These are phyloP conservation scores for Astrothelium macrocarpum DNA, from an alignment of 495 filamentous ascomycete genomes.

Conservation along the genomic window DNA sequence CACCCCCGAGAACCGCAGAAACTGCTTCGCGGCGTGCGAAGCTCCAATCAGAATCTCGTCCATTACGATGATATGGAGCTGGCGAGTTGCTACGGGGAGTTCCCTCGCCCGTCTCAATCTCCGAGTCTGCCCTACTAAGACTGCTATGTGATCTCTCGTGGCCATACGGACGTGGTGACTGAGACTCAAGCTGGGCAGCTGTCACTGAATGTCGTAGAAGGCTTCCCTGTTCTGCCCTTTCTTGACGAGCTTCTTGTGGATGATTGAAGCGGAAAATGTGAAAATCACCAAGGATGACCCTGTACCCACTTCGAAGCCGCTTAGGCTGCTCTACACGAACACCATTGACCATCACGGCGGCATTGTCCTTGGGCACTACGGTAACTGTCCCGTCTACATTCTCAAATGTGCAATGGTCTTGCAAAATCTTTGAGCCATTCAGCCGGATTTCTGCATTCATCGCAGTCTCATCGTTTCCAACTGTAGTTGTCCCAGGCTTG, in stretches of 20 bases:
- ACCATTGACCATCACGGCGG: conserved; percentile 96
- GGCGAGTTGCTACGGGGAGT: conserved; percentile 73
- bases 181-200: conserved; percentile 66
- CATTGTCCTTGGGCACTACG: conserved; percentile 75
- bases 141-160: conserved; percentile 57
- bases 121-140: conserved; percentile 52
- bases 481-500: conserved; percentile 85
- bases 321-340: conserved; percentile 73
- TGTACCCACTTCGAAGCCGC: conserved; percentile 79
- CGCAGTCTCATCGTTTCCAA: conserved; percentile 82
- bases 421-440: conserved; percentile 85
- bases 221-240: conserved; percentile 75
- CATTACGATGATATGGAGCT: conserved; percentile 51
- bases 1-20: conserved; percentile 77
- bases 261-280: conserved; percentile 99
- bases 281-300: conserved; percentile 95
- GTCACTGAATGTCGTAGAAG: conserved; percentile 81
- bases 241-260: conserved; percentile 87
- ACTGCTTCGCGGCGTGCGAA: conserved; percentile 89
- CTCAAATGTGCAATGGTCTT: conserved; percentile 89
- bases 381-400: conserved; percentile 86
- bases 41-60: conserved; percentile 90
- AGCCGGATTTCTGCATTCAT: conserved; percentile 79
- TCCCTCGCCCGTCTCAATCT: conserved; percentile 58
- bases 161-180: conserved; percentile 46